Base-by-base conservation (phyloP, 1,284 basidiomycete genomes). In the Afroboletus lepidellus region DNA sequence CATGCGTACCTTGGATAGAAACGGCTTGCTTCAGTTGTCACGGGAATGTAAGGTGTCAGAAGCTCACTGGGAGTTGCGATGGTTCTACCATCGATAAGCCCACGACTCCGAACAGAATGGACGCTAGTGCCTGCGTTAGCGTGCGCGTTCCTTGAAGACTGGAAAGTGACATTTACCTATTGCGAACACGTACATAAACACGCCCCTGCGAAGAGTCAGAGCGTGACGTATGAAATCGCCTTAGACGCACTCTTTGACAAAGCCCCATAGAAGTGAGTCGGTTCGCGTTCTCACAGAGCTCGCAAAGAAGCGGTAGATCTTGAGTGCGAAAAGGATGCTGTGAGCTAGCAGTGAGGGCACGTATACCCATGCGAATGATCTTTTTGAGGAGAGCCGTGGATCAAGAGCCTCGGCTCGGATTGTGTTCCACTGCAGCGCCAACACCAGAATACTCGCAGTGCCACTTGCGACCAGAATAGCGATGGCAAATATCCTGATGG, bases 171-270 rank as follows among this genome's bases (percentile, higher is more conserved):
- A 8, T 27, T 25, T 38, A 55, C 46, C 39, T 29, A 41, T 25
- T 25, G 53, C 48, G 12, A 48, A 59, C 32, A 38, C 48, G 24
- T 51, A 59, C 56, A 57, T 57, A 23, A 57, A 48, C 48, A 57
- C 58, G 13, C 55, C 56, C 42, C 53, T 59, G 29, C 15, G 24
- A 18, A 2, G 41, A n/a, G 38, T 58, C 20, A 55, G 37, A 15
- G 27, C n/a, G 42, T 16, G 18, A 23, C 21, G 12, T 5, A 37
- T 18, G 36, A 32, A 8, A 29, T 36, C n/a, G 21, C 3, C 7
- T 38, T 30, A 16, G 38, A 57, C 46, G 15, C 23, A 55, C 56
- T 58, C 56, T 50, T 57, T 57, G 3, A 57, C n/a, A 25, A 57
- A 50, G 16, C 57, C 36, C 57, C 57, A 59, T 18, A 57, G 23